Evolutionary conservation across 1,284 basidiomycete genomes (phyloP), one percentile per base, ranked within the genome.

Genomic region (Pascua sp.): DNA sequence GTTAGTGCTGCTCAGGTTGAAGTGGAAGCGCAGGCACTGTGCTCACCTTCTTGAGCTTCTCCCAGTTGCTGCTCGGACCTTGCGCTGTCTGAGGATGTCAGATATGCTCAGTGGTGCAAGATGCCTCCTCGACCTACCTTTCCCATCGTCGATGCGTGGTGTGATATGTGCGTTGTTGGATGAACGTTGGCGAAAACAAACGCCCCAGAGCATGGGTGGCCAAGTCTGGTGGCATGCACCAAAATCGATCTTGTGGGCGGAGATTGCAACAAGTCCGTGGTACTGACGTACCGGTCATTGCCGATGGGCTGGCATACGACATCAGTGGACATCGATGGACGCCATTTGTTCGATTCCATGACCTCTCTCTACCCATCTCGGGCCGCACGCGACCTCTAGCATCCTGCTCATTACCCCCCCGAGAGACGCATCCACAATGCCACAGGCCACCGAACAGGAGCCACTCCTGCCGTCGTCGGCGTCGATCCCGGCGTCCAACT

Each of bases 51-150:
- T 74, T 67, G 12, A 74, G 55, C 50, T 64, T 53, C 42, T 63
- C 66, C 72, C 72, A 74, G 51, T 74, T 74, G 48, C 70, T 68
- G 49, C 70, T 63, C 36, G 69, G 62, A 4, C 39, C 51, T 32
- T 32, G 24, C 2, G 56, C 24, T 24, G 24, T 32, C 17, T 13
- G 13, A 40, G 39, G 12, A 39, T 37, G 41, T 43, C 13, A 43
- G 51, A 15, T 11, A 5, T 15, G 16, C 2, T 15, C 24, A 3
- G 3, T 10, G 11, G 4, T 8, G 5, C 2, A 10, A 18, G 47
- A 13, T 15, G 4, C 3, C 24, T 4, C 4, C 7, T 32, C 24
- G 24, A 32, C 24, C 24, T 32, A 32, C 24, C 24, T 32, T 17
- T 8, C 37, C 36, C 51, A 46, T 52, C 15, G 32, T 44, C 10